Evolutionary conservation across 345 rosid species (phyloP).

Genomic region (Lepidium aucheri): DNA sequence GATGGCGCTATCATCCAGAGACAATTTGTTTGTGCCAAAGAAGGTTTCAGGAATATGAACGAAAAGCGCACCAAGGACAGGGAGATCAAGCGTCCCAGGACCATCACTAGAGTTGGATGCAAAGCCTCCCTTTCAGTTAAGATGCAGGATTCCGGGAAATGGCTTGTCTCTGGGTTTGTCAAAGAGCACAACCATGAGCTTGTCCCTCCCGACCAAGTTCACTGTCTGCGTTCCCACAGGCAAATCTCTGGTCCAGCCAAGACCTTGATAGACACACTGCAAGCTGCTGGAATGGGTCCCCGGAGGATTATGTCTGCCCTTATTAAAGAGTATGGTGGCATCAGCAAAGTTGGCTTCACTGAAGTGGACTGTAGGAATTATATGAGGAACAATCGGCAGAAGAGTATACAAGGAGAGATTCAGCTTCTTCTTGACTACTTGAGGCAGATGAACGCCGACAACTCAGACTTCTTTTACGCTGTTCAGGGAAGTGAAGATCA

Average conservation of each 20-base stretch:
- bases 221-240: constrained; percentile 49
- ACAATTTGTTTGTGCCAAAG: constrained; percentile 63
- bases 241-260: constrained; percentile 59
- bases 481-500: constrained; percentile 37
- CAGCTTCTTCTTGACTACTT: constrained; percentile 47
- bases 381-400: constrained; percentile 47
- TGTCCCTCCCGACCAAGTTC: constrained; percentile 56
- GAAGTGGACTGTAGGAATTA: constrained; percentile 55
- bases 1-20: constrained; percentile 65
- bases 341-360: constrained; percentile 51
- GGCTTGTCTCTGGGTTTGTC: constrained; percentile 47
- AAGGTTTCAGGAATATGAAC: constrained; percentile 52
- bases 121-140: constrained; percentile 52
- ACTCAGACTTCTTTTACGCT: constrained; percentile 32
- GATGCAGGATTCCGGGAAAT: constrained; percentile 59
- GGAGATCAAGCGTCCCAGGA: constrained; percentile 57
- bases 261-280: constrained; percentile 54
- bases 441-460: constrained; percentile 39
- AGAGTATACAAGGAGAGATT: constrained; percentile 42
- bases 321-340: constrained; percentile 54
- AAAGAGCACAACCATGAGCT: constrained; percentile 50
- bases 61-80: constrained; percentile 55
- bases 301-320: constrained; percentile 53
- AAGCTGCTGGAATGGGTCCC: constrained; percentile 63
- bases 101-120: constrained; percentile 50